Conservation (phyloP, 768 basidiomycete genomes). For the Mycena maculata region DNA sequence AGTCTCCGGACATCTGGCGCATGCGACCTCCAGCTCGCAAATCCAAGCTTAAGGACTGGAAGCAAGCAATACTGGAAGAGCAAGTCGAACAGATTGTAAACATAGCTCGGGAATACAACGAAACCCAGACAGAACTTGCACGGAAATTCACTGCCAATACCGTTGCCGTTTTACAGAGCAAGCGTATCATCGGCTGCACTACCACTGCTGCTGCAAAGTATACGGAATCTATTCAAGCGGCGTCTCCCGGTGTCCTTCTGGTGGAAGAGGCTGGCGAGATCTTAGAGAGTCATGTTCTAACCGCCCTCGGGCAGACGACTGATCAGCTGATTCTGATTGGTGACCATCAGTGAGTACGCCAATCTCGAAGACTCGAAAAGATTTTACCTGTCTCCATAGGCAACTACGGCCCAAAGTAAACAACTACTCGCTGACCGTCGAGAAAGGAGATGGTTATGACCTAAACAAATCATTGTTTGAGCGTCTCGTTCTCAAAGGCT, state of each 20-base stretch:
- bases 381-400: constrained; percentile 45
- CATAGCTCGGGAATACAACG: constrained; percentile 53
- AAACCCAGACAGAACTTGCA: constrained; percentile 47
- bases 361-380: not conserved
- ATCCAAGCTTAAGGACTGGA: constrained; percentile 47
- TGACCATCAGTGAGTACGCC: constrained; percentile 69
- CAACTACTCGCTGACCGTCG: constrained; percentile 70
- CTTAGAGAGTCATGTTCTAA: constrained; percentile 72
- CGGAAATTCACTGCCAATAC: constrained; percentile 49
- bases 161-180: constrained; percentile 51
- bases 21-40: constrained; percentile 46
- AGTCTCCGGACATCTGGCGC: constrained; percentile 47
- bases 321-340: constrained; percentile 74
- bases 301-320: constrained; percentile 59
- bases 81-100: constrained; percentile 48
- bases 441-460: constrained; percentile 75
- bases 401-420: constrained; percentile 81
- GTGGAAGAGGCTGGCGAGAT: constrained; percentile 83
- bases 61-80: constrained; percentile 47
- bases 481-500: constrained; percentile 69
- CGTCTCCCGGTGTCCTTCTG: constrained; percentile 58
- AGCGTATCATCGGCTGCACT: constrained; percentile 74
- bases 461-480: constrained; percentile 77
- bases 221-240: constrained; percentile 55
- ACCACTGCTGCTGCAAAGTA: constrained; percentile 79